Evolutionary conservation across 352 stramenopile genomes (phyloP), one percentile per base, ranked within the genome.

Genomic region (Globisporangium cederbergense): DNA sequence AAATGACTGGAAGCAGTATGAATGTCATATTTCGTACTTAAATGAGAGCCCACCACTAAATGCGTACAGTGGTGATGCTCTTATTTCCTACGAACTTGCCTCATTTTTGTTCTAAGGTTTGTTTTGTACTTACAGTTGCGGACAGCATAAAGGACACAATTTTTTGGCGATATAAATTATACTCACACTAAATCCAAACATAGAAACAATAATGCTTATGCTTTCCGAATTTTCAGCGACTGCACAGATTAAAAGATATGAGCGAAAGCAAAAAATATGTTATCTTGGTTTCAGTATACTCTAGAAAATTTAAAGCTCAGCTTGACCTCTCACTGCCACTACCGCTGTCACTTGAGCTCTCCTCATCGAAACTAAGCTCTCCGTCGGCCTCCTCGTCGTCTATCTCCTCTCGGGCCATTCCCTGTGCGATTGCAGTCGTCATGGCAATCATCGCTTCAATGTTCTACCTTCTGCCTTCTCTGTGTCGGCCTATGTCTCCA

Each of bases 1-100:
- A 77, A 87, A 84, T 84, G 78, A 84, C 74, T 87, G 78, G 75
- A 83, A 86, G 66, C 65, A 66, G 25, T 28, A 28, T 28, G 25
- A 28, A 28, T 28, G 25, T 28, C 25, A 28, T 28, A 28, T 28
- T 28, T 28, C 25, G 25, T 1, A 28, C 25, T 28, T 28, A 28
- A 28, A 28, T 28, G 25, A 28, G 25, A 28, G 25, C 25, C 25
- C 25, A 1, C 1, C 25, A 28, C 25, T 28, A 28, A 28, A 28
- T 28, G 25, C 25, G 25, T 28, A 28, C 25, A 28, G 25, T 28
- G 25, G 25, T 28, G 25, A 28, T 28, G 25, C 25, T 28, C 25
- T 28, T 28, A 28, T 28, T 28, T 28, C 25, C 25, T 28, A 28
- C 25, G 25, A 28, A 2, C 25, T 28, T 28, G 25, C 25, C 25